Evolutionary conservation across 2,329 filamentous ascomycete genomes (phyloP).

Genomic region (Phoma sp.): DNA sequence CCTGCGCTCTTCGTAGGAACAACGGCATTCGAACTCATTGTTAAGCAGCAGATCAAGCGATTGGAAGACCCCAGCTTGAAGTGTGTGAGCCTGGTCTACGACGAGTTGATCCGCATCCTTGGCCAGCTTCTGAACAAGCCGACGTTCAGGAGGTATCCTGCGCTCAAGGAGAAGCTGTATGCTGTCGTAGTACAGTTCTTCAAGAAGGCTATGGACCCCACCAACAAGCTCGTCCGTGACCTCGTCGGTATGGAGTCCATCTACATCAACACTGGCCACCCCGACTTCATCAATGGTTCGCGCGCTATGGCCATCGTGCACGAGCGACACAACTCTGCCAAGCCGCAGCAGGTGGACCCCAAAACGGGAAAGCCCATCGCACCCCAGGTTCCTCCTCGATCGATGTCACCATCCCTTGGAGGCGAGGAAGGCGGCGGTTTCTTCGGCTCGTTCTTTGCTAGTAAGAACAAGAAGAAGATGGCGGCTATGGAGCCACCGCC

Average conservation of each 20-base stretch:
- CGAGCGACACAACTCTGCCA: conserved; percentile 80
- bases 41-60: conserved; percentile 97
- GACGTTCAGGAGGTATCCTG: conserved; percentile 91
- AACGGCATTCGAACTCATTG: conserved; percentile 96
- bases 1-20: conserved; percentile 97
- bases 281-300: conserved; percentile 96
- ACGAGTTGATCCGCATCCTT: conserved; percentile 95
- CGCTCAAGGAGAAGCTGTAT: conserved; percentile 96
- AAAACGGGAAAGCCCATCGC: conserved; percentile 97
- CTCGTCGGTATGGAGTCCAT: conserved; percentile 94
- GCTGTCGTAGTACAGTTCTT: conserved; percentile 91
- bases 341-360: conserved; percentile 94
- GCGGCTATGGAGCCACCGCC: conserved; percentile 98
- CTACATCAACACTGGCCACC: conserved; percentile 98
- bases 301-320: conserved; percentile 98
- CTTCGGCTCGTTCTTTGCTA: conserved; percentile 98
- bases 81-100: conserved; percentile 96
- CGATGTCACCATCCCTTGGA: conserved; percentile 73
- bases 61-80: conserved; percentile 96
- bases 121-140: conserved; percentile 87
- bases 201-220: conserved; percentile 98
- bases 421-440: conserved; percentile 72
- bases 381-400: conserved; percentile 69
- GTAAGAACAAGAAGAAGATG: conserved; percentile 99
- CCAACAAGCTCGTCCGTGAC: conserved; percentile 94